Evolutionary conservation across 2,329 filamentous ascomycete species (phyloP).

Genomic region (Colletotrichum noveboracense): DNA sequence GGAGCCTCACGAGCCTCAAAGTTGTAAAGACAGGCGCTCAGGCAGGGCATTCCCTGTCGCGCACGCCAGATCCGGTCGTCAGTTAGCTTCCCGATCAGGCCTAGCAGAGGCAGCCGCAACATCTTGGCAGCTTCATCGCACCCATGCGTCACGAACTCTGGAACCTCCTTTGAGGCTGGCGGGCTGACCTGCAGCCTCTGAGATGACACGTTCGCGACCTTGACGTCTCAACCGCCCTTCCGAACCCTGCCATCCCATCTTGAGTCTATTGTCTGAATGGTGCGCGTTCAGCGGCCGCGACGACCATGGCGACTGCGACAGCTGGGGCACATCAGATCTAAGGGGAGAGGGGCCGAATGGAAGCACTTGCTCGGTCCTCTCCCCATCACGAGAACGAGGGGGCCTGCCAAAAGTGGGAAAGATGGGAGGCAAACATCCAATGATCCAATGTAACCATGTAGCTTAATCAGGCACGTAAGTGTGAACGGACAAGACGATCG

Average conservation of each 20-base stretch:
- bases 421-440: conserved; percentile 1
- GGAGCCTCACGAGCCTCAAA: conserved; percentile 7
- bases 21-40: not conserved
- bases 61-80: not conserved
- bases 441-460: not conserved
- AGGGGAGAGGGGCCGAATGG: not conserved
- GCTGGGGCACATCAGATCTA: not conserved
- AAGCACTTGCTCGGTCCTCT: not conserved
- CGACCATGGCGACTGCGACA: not conserved
- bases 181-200: not conserved
- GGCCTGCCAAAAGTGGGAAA: not conserved
- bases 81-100: not conserved
- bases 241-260: conserved; percentile 12
- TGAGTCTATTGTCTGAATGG: not conserved
- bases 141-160: conserved; percentile 4
- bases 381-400: not conserved
- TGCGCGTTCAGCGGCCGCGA: not conserved
- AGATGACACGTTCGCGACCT: not conserved
- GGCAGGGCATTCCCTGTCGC: not conserved
- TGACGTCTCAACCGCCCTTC: conserved; percentile 5
- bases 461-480: not conserved
- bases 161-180: not conserved
- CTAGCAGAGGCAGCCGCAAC: conserved; percentile 11
- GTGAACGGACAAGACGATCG: not conserved
- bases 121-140: conserved; percentile 21